phyloP scores from a whole-genome alignment of 176 grass and related monocot species.

The Leersia perrieri region DNA sequence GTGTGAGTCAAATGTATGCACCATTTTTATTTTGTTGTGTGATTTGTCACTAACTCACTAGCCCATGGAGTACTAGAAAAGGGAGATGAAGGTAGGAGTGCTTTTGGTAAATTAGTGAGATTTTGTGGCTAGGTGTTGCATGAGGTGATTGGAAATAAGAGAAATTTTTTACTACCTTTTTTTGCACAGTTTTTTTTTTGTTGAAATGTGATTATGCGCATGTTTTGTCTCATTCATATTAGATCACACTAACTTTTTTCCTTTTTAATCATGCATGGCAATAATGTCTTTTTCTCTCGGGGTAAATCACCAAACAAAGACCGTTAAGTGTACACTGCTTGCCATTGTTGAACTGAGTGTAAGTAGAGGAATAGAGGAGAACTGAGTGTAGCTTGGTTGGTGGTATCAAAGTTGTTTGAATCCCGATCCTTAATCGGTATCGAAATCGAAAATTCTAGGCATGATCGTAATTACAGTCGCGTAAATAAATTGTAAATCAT shows the following conservation, averaged over 20 bases:
- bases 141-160: neutral
- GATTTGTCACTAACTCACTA: neutral
- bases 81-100: neutral
- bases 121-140: neutral
- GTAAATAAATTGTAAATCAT: too few relatives aligned
- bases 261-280: neutral
- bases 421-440: too few relatives aligned
- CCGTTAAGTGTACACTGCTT: too few relatives aligned
- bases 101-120: neutral
- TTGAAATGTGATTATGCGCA: neutral
- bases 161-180: neutral
- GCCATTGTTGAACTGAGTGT: too few relatives aligned
- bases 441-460: too few relatives aligned
- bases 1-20: conserved; percentile 7
- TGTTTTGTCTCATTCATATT: neutral
- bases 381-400: too few relatives aligned
- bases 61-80: too few relatives aligned
- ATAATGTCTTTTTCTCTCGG: neutral
- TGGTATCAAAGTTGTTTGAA: too few relatives aligned
- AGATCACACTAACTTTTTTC: neutral
- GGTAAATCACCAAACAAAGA: neutral
- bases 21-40: neutral
- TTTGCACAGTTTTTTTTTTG: neutral
- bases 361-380: too few relatives aligned
- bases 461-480: too few relatives aligned